These are phyloP conservation scores for Alloascoidea hylecoeti DNA, from an alignment of 805 yeast species.

Conservation along the genomic window DNA sequence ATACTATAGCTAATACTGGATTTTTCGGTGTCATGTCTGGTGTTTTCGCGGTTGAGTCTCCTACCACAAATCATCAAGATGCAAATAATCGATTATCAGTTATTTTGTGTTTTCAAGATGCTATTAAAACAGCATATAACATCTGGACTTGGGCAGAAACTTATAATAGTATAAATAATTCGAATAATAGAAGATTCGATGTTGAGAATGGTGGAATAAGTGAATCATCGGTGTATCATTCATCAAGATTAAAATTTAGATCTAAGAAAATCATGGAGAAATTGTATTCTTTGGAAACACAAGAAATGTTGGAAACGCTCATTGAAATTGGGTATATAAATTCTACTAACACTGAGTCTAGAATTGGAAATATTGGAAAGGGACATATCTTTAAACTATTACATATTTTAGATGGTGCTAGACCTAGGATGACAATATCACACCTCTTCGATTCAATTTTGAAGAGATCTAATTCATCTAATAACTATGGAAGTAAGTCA, in stretches of 20 bases:
- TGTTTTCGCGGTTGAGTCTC: conserved; percentile 62
- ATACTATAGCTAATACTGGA: too few species aligned
- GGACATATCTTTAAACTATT: conserved; percentile 39
- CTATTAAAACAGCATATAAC: conserved; percentile 36
- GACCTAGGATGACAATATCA: conserved; percentile 63
- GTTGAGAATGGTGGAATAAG: conserved; percentile 10
- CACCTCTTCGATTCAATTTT: conserved; percentile 41
- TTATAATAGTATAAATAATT: conserved; percentile 6
- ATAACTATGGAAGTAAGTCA: not conserved
- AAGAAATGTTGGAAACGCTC: conserved; percentile 58
- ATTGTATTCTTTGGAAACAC: conserved; percentile 52
- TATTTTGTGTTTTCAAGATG: conserved; percentile 48
- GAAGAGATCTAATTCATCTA: conserved; percentile 24
- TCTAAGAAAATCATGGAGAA: conserved; percentile 53
- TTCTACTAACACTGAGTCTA: too few species aligned
- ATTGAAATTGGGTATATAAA: conserved; percentile 20
- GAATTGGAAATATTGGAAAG: too few species aligned
- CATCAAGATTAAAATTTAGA: conserved; percentile 52
- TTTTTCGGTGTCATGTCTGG: conserved; percentile 56
- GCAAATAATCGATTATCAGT: conserved; percentile 41
- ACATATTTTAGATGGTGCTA: conserved; percentile 77
- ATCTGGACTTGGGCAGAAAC: conserved; percentile 64
- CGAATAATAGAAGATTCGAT: conserved; percentile 6
- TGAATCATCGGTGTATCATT: conserved; percentile 28
- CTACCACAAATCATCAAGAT: conserved; percentile 30